phyloP scores from a whole-genome alignment of 78 protist species.

The Dictyostelium firmibasis region DNA sequence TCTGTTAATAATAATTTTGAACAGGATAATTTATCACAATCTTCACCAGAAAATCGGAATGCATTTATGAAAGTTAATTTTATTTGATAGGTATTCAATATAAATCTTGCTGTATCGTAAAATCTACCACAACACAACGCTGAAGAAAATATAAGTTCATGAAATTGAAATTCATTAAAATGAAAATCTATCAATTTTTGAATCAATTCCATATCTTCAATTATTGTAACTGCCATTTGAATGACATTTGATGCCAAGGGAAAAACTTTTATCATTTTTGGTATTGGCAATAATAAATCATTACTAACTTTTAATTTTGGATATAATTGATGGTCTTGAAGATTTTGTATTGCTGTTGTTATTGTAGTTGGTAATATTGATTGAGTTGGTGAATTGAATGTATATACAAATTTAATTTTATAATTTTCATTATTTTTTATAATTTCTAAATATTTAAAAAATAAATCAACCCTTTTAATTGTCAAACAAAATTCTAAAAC shows the following conservation, averaged over 20 bases:
- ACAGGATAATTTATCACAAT: not conserved
- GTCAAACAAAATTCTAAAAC: not conserved
- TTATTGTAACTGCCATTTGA: not conserved
- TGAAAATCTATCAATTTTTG: not conserved
- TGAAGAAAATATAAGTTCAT: not conserved
- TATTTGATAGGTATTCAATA: not conserved
- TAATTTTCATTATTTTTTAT: not conserved
- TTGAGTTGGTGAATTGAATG: not conserved
- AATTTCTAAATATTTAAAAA: not conserved
- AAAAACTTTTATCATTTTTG: not conserved
- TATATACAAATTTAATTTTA: not conserved
- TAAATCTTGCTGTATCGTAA: not conserved
- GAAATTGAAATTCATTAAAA: not conserved
- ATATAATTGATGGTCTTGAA: not conserved
- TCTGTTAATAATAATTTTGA: not conserved
- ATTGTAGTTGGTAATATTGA: not conserved
- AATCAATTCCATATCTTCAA: not conserved
- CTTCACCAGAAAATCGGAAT: not conserved
- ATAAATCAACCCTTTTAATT: not conserved
- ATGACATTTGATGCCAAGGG: not conserved
- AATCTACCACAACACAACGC: not conserved
- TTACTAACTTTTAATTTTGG: not conserved
- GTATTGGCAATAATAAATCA: not conserved
- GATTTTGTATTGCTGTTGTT: not conserved
- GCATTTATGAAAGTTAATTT: not conserved